These are phyloP conservation scores for Starmerella apicola DNA, from an alignment of 805 yeast genomes.

Conservation along the genomic window DNA sequence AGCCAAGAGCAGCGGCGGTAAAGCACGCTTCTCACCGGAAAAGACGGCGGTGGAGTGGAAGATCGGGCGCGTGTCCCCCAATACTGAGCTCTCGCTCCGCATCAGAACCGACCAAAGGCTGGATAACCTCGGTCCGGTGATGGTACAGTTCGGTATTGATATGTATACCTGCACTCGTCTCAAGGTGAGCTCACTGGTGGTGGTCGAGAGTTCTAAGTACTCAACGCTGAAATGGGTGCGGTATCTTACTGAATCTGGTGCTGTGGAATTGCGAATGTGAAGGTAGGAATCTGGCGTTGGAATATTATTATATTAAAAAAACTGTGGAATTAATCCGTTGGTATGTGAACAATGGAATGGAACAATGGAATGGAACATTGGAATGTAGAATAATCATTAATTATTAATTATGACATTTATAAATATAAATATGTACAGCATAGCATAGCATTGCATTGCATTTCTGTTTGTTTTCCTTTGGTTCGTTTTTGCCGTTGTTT, in stretches of 20 bases:
- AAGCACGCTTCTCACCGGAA: constrained; percentile 54
- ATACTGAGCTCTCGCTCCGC: constrained; percentile 47
- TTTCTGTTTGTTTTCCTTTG: no score
- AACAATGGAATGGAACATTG: no score
- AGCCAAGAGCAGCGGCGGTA: constrained; percentile 41
- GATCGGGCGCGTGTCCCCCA: constrained; percentile 54
- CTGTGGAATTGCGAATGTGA: constrained; percentile 60
- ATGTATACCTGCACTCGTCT: constrained; percentile 72
- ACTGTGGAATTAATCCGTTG: no score
- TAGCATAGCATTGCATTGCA: no score
- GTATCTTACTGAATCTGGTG: constrained; percentile 62
- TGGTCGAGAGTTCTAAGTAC: constrained; percentile 48
- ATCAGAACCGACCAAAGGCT: constrained; percentile 36
- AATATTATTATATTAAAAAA: no score
- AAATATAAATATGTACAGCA: no score
- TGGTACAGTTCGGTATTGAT: constrained; percentile 51
- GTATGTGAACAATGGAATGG: no score
- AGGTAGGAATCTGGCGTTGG: no score
- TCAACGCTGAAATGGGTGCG: constrained; percentile 79
- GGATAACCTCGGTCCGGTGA: constrained; percentile 38
- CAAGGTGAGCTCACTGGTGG: constrained; percentile 57
- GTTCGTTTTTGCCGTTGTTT: no score
- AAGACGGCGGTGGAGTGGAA: constrained; percentile 59
- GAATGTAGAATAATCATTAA: background rate
- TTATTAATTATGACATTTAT: no score